A percentile compares a stretch with the other conserved stretches of the same genome.
These are phyloP conservation scores for Silene conica DNA, from an alignment of 148 eudicot genomes.

Conservation along the genomic window DNA sequence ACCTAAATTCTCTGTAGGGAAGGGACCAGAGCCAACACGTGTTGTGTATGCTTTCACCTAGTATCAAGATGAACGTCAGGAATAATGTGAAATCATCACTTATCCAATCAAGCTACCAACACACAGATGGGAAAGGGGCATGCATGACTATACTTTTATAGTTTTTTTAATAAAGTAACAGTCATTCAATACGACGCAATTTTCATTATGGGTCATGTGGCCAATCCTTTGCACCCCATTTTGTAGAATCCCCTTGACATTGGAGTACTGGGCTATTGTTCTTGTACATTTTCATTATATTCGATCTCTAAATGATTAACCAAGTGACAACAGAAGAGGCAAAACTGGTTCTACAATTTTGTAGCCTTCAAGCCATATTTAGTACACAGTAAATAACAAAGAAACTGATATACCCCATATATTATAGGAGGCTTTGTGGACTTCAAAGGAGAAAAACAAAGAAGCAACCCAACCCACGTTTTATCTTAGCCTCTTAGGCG, in stretches of 20 bases:
- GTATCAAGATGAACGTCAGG: slow-evolving; percentile 8
- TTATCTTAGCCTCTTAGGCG: background rate
- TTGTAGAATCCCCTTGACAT: too few species aligned
- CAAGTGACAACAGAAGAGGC: too few species aligned
- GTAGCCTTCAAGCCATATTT: too few species aligned
- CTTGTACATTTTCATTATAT: too few species aligned
- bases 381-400: too few species aligned
- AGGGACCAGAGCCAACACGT: slow-evolving; percentile 97
- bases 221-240: too few species aligned
- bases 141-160: background rate
- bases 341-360: too few species aligned
- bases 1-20: slow-evolving; percentile 88
- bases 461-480: background rate
- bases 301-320: too few species aligned
- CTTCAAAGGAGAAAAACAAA: background rate
- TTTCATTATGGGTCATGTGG: too few species aligned
- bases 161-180: background rate
- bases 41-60: slow-evolving; percentile 99
- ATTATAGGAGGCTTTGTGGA: background rate
- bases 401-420: too few species aligned
- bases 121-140: background rate
- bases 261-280: too few species aligned
- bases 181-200: too few species aligned
- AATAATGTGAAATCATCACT: background rate
- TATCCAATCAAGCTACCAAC: background rate